A percentile compares a stretch with the other conserved stretches of the same genome.
These are phyloP conservation scores for Monosporozyma servazzii DNA, from an alignment of 805 yeast species.

Conservation along the genomic window DNA sequence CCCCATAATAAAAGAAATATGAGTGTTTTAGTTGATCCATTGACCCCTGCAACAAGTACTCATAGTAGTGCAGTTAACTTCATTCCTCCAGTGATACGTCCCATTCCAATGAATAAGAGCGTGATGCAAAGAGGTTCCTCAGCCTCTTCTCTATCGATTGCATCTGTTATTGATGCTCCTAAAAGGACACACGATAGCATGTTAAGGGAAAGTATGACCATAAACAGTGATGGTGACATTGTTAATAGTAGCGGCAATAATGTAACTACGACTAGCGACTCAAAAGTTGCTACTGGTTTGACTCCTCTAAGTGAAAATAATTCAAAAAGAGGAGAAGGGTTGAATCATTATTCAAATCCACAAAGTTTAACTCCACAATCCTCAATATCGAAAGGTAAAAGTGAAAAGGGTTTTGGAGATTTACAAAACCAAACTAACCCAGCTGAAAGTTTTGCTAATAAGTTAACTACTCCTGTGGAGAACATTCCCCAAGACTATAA, in stretches of 20 bases:
- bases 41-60: constrained; percentile 4
- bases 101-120: neutral
- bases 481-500: neutral
- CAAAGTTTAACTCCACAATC: neutral
- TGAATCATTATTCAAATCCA: neutral
- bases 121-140: neutral
- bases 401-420: neutral
- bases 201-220: neutral
- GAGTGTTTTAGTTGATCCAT: constrained; percentile 15
- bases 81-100: constrained; percentile 2
- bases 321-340: neutral
- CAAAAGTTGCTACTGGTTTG: neutral
- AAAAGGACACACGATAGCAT: neutral
- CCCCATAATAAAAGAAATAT: constrained; percentile 16
- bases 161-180: constrained; percentile 1
- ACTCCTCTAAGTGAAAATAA: constrained; percentile 1
- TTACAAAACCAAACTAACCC: neutral
- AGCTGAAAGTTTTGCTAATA: neutral
- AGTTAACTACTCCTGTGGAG: neutral
- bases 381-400: neutral
- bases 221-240: neutral
- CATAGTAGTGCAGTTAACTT: neutral
- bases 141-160: constrained; percentile 1
- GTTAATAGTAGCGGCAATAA: neutral
- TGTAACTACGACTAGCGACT: neutral